Evolutionary conservation across 1,284 basidiomycete species (phyloP).

Genomic region (Retiboletus flavoniger): DNA sequence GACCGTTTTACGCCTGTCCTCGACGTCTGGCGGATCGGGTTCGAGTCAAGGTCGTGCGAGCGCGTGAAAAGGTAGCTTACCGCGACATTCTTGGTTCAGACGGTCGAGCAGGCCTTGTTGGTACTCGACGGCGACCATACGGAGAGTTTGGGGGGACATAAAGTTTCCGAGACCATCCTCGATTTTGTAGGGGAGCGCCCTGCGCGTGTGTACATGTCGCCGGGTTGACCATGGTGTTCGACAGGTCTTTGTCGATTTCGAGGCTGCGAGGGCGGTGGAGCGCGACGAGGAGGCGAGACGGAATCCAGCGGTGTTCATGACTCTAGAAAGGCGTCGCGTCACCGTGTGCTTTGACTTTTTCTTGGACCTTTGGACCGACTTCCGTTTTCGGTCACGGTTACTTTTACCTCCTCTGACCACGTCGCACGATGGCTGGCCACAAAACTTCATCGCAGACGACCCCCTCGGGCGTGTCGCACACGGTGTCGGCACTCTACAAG

Average conservation of each 20-base stretch:
- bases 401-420: slow-evolving; percentile 11
- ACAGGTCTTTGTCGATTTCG: slow-evolving; percentile 15
- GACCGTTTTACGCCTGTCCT: slow-evolving; percentile 59
- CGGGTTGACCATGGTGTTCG: slow-evolving; percentile 15
- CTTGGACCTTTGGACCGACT: slow-evolving; percentile 2
- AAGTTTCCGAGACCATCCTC: slow-evolving; percentile 74
- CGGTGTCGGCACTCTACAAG: slow-evolving; percentile 65
- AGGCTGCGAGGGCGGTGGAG: slow-evolving; percentile 11
- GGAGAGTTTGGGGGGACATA: slow-evolving; percentile 65
- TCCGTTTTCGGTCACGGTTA: slow-evolving; percentile 16
- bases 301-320: slow-evolving; percentile 30
- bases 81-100: slow-evolving; percentile 69
- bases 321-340: no score
- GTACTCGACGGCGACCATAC: slow-evolving; percentile 73
- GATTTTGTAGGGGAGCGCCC: slow-evolving; percentile 59
- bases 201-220: slow-evolving; percentile 56
- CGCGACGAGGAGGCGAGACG: slow-evolving; percentile 29
- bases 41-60: slow-evolving; percentile 8
- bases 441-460: slow-evolving; percentile 38
- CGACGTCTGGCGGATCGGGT: slow-evolving; percentile 46
- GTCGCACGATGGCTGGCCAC: slow-evolving; percentile 34
- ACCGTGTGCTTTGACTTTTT: slow-evolving; percentile 7
- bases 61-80: slow-evolving; percentile 42
- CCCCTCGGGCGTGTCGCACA: slow-evolving; percentile 34
- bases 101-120: slow-evolving; percentile 77